Base-by-base conservation (phyloP, 495 filamentous ascomycete species). In the Glonium stellatum region DNA sequence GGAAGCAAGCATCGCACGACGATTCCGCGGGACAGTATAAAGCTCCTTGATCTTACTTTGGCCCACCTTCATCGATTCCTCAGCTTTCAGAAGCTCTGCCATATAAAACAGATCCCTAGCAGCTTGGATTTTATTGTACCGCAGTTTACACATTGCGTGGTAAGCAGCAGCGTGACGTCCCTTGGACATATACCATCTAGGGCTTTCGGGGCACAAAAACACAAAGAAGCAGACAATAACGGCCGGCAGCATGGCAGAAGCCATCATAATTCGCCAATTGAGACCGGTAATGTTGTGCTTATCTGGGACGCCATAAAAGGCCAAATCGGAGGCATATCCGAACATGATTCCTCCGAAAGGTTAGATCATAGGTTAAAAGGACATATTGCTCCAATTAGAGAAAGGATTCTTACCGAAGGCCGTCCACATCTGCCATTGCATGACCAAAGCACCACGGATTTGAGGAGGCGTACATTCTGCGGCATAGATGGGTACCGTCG, bases 261-360 rank as follows among this genome's bases (percentile, higher is more conserved):
- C 87, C 77, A 95, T 81, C 89, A 92, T 92, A 53, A 90, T 69
- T 34, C 89, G 82, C 89, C 90, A 92, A 66, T 89, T 90, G 1
- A 91, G 74, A 10, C 83, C 85, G 15, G 79, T 74, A 23, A 85
- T 79, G n/a, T 79, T 75, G 22, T 76, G 70, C 13, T 67, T 62
- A 67, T 84, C 75, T 5, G 75, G 69, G 9, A 90, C 83, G 31
- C 81, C 66, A 65, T 82, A 87, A 70, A 95, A 90, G 19, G 82
- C 86, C 19, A 95, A 72, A 69, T 87, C 87, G 13, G 84, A 80
- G 1, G 81, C 80, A 67, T 87, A 89, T 13, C 88, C 89, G 15
- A 90, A 58, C 80, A 91, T 86, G 67, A 91, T 89, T 1, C 88
- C 89, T 51, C 18, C 13, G 61, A 52, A 52, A 47, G 23, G 44